These are phyloP conservation scores for Syzygium aqueum DNA, from an alignment of 345 rosid species.

Conservation along the genomic window DNA sequence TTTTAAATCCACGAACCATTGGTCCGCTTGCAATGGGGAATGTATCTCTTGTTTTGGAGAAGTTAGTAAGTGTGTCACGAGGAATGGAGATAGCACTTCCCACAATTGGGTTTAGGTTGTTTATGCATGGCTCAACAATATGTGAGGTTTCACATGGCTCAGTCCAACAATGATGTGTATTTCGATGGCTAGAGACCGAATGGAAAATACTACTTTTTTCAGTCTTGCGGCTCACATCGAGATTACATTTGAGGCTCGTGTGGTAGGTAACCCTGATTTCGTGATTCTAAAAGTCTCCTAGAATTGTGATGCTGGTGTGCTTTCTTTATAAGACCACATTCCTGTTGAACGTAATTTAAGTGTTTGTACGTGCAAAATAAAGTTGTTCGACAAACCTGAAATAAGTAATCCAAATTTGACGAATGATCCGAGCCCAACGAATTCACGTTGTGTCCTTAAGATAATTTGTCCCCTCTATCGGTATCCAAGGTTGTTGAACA, in stretches of 20 bases:
- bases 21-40: no score
- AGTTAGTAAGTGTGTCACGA: neutral
- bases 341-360: neutral
- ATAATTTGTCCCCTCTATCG: no score
- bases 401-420: no score
- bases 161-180: neutral
- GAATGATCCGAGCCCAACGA: no score
- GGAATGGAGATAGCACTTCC: neutral
- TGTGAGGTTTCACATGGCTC: neutral
- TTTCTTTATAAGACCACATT: neutral
- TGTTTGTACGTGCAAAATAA: no score
- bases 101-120: neutral
- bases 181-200: neutral
- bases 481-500: no score
- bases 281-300: neutral
- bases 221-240: neutral
- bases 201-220: neutral
- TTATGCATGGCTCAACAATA: neutral
- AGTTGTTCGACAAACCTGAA: no score
- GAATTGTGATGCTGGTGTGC: neutral
- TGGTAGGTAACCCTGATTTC: neutral
- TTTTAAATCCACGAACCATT: no score
- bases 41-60: no score
- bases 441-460: no score
- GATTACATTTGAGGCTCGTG: neutral